Evolutionary conservation across 169 alveolate species (phyloP).

Genomic region (Eimeria acervulina): DNA sequence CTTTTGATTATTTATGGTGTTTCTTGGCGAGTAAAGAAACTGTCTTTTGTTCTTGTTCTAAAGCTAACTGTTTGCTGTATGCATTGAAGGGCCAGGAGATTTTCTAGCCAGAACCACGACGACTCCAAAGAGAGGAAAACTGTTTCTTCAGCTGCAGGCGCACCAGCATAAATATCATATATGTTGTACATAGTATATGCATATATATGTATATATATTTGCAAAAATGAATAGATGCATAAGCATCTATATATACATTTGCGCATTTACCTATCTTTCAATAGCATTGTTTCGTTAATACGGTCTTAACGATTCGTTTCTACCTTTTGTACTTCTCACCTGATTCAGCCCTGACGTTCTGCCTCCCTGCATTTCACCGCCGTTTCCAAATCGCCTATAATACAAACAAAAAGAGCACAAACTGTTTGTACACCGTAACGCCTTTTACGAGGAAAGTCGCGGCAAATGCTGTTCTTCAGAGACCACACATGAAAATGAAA

Average conservation of each 20-base stretch:
- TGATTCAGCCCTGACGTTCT: conserved; percentile 31
- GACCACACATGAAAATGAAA: neutral
- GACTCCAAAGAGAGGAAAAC: conserved; percentile 35
- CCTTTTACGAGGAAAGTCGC: neutral
- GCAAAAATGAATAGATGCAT: no score
- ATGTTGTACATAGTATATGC: no score
- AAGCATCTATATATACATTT: no score
- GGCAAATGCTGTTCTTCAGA: neutral
- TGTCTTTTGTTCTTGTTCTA: no score
- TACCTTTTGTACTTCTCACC: neutral
- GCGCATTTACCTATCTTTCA: no score
- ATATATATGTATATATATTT: neutral
- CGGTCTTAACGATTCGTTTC: neutral
- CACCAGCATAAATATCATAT: neutral
- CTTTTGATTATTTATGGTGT: neutral
- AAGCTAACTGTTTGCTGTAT: no score
- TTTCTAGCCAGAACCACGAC: conserved; percentile 10
- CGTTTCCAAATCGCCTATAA: conserved; percentile 33
- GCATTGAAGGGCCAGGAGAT: neutral
- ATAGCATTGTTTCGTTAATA: neutral
- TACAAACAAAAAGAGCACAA: neutral
- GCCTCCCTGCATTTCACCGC: conserved; percentile 1
- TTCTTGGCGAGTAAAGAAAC: no score
- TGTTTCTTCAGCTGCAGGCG: conserved; percentile 58
- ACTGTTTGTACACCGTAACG: neutral